phyloP scores from a whole-genome alignment of 2,329 filamentous ascomycete genomes.

The Domatiomyces catenatus region DNA sequence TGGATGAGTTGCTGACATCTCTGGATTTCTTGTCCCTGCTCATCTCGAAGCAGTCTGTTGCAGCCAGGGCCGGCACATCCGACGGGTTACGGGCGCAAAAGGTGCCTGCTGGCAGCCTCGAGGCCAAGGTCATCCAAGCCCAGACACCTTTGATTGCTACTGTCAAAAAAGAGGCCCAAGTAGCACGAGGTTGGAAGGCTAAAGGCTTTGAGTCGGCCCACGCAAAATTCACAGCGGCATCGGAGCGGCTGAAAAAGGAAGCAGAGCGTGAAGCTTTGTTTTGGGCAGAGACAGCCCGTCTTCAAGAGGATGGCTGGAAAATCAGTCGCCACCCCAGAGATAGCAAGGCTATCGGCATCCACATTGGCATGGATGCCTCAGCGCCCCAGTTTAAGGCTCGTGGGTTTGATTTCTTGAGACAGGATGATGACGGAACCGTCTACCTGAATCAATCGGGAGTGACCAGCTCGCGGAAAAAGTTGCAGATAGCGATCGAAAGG shows the following conservation, averaged over 20 bases:
- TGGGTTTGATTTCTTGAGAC: slow-evolving; percentile 66
- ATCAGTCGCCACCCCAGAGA: slow-evolving; percentile 63
- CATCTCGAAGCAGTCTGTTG: slow-evolving; percentile 63
- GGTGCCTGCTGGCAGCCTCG: slow-evolving; percentile 60
- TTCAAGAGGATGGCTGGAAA: slow-evolving; percentile 76
- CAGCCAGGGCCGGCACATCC: slow-evolving; percentile 56
- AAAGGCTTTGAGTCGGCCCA: slow-evolving; percentile 61
- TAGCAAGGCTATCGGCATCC: slow-evolving; percentile 60
- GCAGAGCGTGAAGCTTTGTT: slow-evolving; percentile 68
- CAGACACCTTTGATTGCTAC: slow-evolving; percentile 43
- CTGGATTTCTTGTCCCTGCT: slow-evolving; percentile 74
- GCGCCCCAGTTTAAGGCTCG: slow-evolving; percentile 45
- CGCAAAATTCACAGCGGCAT: slow-evolving; percentile 57
- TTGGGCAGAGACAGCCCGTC: slow-evolving; percentile 70
- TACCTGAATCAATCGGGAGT: slow-evolving; percentile 45
- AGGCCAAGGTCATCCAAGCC: slow-evolving; percentile 48
- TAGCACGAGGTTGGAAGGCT: slow-evolving; percentile 58
- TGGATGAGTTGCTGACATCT: slow-evolving; percentile 37
- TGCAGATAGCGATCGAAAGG: slow-evolving; percentile 41
- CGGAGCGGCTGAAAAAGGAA: slow-evolving; percentile 57
- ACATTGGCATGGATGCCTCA: slow-evolving; percentile 75
- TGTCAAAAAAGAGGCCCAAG: slow-evolving; percentile 36
- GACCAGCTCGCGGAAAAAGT: slow-evolving; percentile 33
- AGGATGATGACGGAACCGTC: slow-evolving; percentile 59
- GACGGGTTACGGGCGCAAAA: slow-evolving; percentile 40